Evolutionary conservation across 1,284 basidiomycete species (phyloP).

Genomic region (Mrakiaceae sp.): DNA sequence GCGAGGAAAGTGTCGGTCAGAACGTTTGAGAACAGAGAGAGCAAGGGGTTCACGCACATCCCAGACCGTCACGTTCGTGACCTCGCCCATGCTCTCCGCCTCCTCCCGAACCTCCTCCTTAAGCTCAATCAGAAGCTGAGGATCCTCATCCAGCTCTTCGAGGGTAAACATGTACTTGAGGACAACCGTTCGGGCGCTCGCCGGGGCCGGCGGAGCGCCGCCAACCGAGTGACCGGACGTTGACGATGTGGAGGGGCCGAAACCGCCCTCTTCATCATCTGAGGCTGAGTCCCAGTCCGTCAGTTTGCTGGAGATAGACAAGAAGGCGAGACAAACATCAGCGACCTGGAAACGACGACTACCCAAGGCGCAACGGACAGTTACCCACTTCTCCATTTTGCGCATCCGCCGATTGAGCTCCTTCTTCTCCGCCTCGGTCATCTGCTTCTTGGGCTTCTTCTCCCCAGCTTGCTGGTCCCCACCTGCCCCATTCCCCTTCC

Average conservation of each 20-base stretch:
- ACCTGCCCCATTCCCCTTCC: slow-evolving; percentile 23
- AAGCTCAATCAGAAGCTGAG: slow-evolving; percentile 75
- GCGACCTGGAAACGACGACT: background rate
- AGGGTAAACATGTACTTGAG: slow-evolving; percentile 91
- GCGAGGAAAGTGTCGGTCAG: background rate
- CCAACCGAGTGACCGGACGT: slow-evolving; percentile 23
- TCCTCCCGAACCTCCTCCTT: slow-evolving; percentile 96
- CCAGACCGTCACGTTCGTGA: slow-evolving; percentile 92
- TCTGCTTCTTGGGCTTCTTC: slow-evolving; percentile 33
- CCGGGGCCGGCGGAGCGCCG: slow-evolving; percentile 25
- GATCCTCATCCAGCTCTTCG: slow-evolving; percentile 75
- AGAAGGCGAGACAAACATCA: background rate
- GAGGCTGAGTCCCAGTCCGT: slow-evolving; percentile 69
- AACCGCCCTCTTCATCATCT: slow-evolving; percentile 19
- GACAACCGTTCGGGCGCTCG: slow-evolving; percentile 62
- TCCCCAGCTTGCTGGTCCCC: background rate
- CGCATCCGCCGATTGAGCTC: slow-evolving; percentile 65
- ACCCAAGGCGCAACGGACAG: background rate
- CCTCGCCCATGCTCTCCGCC: slow-evolving; percentile 79
- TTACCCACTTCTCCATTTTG: slow-evolving; percentile 73
- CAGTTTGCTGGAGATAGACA: slow-evolving; percentile 47
- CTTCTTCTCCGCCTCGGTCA: slow-evolving; percentile 67
- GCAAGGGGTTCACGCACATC: slow-evolving; percentile 52
- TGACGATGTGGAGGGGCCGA: slow-evolving; percentile 9
- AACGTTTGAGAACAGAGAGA: slow-evolving; percentile 6